Percentiles rank a stretch among this genome's conserved stretches.
Evolutionary conservation across 768 basidiomycete species (phyloP).

Genomic region (Leucogyrophana mollusca): DNA sequence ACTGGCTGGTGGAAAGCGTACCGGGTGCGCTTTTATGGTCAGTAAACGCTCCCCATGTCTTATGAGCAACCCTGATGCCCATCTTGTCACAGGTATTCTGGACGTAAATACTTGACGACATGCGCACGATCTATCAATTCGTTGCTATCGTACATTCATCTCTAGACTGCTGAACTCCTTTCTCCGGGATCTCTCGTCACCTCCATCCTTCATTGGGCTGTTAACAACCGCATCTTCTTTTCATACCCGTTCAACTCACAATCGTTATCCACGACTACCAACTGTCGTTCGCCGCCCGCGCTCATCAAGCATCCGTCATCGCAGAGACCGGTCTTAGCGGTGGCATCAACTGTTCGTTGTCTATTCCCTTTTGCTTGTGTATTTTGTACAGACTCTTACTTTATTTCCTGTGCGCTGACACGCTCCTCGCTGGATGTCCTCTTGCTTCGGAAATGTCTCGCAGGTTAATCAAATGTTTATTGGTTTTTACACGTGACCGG

Average conservation of each 20-base stretch:
- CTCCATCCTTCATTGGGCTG: constrained; percentile 28
- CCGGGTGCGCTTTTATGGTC: not conserved
- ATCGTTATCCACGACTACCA: constrained; percentile 18
- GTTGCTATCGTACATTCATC: constrained; percentile 32
- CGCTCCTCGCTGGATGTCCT: constrained; percentile 7
- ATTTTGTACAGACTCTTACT: constrained; percentile 25
- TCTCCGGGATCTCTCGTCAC: constrained; percentile 20
- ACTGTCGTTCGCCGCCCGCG: constrained; percentile 9
- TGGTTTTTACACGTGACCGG: constrained; percentile 1
- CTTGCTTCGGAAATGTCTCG: constrained; percentile 5
- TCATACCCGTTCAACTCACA: constrained; percentile 24
- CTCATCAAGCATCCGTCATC: constrained; percentile 5
- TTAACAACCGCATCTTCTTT: constrained; percentile 21
- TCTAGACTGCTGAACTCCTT: constrained; percentile 28
- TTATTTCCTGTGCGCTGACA: constrained; percentile 17
- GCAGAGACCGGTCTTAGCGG: constrained; percentile 6
- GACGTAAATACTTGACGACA: constrained; percentile 28
- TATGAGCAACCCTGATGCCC: constrained; percentile 4
- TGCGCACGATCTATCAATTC: constrained; percentile 28
- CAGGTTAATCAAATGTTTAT: constrained; percentile 12
- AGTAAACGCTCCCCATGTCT: not conserved
- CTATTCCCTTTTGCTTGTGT: constrained; percentile 26
- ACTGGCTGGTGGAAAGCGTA: constrained; percentile 26
- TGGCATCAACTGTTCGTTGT: constrained; percentile 20
- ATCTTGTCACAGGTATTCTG: constrained; percentile 13